These are phyloP conservation scores for Candolleomyces efflorescens DNA, from an alignment of 768 basidiomycete species.

Conservation along the genomic window DNA sequence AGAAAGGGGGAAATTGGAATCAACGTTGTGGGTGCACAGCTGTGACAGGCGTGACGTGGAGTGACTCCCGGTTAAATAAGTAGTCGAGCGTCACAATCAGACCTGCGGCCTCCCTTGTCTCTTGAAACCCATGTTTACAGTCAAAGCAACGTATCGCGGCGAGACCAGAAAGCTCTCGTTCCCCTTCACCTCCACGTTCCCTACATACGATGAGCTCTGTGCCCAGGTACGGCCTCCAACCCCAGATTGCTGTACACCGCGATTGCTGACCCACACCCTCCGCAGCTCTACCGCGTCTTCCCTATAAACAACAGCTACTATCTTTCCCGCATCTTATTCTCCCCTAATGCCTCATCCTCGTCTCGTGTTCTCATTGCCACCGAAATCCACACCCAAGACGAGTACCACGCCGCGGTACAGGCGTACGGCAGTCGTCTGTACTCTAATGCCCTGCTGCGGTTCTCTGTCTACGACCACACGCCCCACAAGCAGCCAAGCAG, in stretches of 20 bases:
- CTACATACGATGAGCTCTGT: conserved; percentile 56
- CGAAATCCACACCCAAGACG: conserved; percentile 53
- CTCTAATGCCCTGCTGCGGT: conserved; percentile 57
- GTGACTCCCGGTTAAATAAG: not conserved
- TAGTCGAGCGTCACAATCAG: not conserved
- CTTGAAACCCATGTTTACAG: conserved; percentile 56
- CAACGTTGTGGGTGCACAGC: not conserved
- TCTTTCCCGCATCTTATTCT: conserved; percentile 67
- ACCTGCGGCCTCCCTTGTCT: conserved; percentile 12
- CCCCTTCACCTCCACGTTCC: conserved; percentile 46
- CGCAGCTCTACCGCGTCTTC: conserved; percentile 68
- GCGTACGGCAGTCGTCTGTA: conserved; percentile 50
- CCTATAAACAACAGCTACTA: conserved; percentile 55
- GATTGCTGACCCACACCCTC: conserved; percentile 20
- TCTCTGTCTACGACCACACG: conserved; percentile 54
- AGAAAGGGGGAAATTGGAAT: not conserved
- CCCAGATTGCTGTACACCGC: not conserved
- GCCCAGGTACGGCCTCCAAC: conserved; percentile 47
- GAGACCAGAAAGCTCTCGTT: conserved; percentile 71
- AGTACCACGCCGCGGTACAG: conserved; percentile 50
- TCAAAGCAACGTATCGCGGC: conserved; percentile 71
- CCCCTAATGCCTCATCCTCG: conserved; percentile 49
- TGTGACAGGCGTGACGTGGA: conserved; percentile 1
- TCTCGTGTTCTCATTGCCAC: conserved; percentile 58
- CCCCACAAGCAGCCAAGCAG: conserved; percentile 30